Conservation (phyloP, 1,139 yeast genomes). For the Blastobotrys arbuscula region DNA sequence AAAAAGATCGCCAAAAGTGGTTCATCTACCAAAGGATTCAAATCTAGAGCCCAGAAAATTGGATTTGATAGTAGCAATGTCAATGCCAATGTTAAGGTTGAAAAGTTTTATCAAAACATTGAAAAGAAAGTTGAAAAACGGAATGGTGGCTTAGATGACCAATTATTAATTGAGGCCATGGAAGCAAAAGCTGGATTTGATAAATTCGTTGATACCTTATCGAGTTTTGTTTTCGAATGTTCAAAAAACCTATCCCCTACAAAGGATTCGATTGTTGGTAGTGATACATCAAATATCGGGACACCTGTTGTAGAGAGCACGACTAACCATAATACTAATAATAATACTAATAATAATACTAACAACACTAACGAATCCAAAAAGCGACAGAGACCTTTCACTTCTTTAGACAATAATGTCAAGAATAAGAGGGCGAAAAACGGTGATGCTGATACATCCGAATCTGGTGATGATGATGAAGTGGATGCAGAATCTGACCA, state of each 20-base stretch:
- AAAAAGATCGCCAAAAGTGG: neutral
- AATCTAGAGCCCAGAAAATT: neutral
- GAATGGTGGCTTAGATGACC: neutral
- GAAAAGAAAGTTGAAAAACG: neutral
- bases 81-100: neutral
- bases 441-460: neutral
- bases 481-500: neutral
- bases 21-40: neutral
- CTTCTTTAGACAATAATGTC: no score
- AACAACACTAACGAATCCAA: no score
- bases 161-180: neutral
- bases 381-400: no score
- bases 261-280: no score
- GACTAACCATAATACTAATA: no score
- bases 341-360: no score
- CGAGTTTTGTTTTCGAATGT: neutral
- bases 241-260: neutral
- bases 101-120: neutral
- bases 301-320: no score
- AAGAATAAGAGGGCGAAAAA: neutral
- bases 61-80: neutral
- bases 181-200: neutral
- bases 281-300: no score
- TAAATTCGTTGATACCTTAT: neutral
- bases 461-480: neutral